Base-by-base conservation (phyloP, 1,139 yeast species). In the Sugiyamaella pinicola region DNA sequence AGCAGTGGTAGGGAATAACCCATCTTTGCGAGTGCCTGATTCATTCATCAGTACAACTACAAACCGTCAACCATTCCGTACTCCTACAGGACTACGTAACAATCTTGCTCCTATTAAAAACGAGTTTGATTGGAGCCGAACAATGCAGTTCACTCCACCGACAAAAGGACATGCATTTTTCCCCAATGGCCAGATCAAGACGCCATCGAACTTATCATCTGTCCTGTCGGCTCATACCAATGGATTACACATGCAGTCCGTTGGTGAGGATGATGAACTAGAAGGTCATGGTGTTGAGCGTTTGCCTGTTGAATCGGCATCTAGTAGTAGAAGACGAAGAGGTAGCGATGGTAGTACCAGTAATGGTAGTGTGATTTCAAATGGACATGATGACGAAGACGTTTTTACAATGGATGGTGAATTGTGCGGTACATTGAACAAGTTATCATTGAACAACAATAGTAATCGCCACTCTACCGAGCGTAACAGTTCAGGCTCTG, bases 41-140 rank as follows among this genome's bases (percentile, higher is more conserved):
- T 15, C 24, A n/a, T 43, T 43, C 28, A 58, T 64, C 49, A 58
- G 62, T 45, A 63, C 68, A 35, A 61, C 64, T 24, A 66, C 64
- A 29, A 66, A 70, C 53, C 70, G 79, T 57, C 71, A 69, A 57
- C 80, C 80, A 9, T 62, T 74, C 55, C 69, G 72, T 45, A 71
- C 74, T 35, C 78, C 78, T 5, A 68, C 71, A 31, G 49, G 55
- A 29, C 10, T 47, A 17, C 29, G 22, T 12, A 41, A 31, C 26
- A 15, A n/a, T 35, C 22, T 41, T 13, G 13, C 48, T 22, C 34
- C 51, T 4, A 29, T 24, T n/a, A 37, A 47, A 40, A 50, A 41
- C 40, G 60, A 56, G 28, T 54, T 53, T 43, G 59, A 54, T 21
- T 69, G 74, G 74, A 62, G 61, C 52, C 67, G 73, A 47, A 66